Evolutionary conservation across 2,329 filamentous ascomycete genomes (phyloP), one percentile per base, ranked within the genome.

Genomic region (Sporothrix inflata): DNA sequence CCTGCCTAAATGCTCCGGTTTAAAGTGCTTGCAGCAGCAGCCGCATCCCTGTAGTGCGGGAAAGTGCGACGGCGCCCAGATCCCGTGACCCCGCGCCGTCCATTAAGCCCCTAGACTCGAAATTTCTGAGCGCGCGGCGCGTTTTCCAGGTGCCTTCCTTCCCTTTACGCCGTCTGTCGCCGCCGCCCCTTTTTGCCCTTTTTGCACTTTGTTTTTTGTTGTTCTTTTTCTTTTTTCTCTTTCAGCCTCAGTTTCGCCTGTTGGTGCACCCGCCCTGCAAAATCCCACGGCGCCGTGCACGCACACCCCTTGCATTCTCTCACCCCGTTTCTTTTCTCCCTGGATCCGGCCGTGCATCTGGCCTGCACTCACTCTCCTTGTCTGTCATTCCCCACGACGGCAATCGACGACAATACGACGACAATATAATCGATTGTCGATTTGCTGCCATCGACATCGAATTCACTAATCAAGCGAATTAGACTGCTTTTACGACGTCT

Each of bases 11-110:
- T 21, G 60, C 60, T 65, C 60, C 38, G 38, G 21, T 27, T 19
- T 45, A 55, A 65, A 65, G 60, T 45, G 60, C 21, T 65, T 63
- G 60, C 60, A 63, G 38, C 60, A 63, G 51, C 34, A 42, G 61
- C 21, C 34, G 19, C n/a, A 49, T 12, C 38, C 21, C 49, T 57
- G 69, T 38, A 21, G 24, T 27, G 19, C 9, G 12, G n/a, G 38
- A 53, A 66, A 16, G 27, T 38, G 47, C 42, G 7, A 49, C 19
- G 8, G 11, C 47, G 21, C 8, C 65, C 49, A 69, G n/a, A 19
- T 71, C 74, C 69, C 74, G 74, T 75, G 74, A 74, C 71, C 53
- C 71, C 74, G 74, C 74, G 74, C 74, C 60, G 30, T 40, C 70
- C 47, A 70, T 68, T 70, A 40, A 69, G 45, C 47, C 21, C 24